These are phyloP conservation scores for Nymphaea thermarum DNA, from an alignment of 164 flowering plant genomes.

Conservation along the genomic window DNA sequence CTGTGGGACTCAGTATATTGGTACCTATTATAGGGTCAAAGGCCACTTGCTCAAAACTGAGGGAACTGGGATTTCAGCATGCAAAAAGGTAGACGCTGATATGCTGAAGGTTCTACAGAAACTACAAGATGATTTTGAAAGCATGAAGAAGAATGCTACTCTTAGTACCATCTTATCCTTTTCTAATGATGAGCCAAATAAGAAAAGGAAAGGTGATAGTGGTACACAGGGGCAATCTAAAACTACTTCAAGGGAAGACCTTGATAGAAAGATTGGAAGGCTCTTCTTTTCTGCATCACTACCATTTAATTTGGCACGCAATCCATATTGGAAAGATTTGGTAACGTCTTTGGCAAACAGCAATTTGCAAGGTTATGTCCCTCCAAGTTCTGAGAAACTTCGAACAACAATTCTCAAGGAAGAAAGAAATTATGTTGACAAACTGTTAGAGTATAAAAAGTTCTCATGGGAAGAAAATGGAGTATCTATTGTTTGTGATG, in stretches of 20 bases:
- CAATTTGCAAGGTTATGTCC: background rate
- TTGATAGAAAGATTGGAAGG: background rate
- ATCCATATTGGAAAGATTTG: background rate
- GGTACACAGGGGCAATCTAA: background rate
- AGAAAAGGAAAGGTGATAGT: background rate
- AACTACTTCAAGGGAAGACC: background rate
- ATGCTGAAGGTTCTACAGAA: background rate
- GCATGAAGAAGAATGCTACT: background rate
- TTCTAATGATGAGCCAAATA: background rate
- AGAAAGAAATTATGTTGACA: background rate
- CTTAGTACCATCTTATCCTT: background rate
- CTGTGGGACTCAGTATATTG: background rate
- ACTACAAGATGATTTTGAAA: background rate
- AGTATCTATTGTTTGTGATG: conserved; percentile 2
- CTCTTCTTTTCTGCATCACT: background rate
- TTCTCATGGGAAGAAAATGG: background rate
- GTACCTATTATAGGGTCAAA: background rate
- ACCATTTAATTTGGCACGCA: background rate
- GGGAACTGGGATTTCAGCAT: background rate
- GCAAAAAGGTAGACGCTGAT: background rate
- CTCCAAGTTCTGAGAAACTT: background rate
- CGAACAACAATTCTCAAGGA: background rate
- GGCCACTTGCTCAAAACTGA: background rate
- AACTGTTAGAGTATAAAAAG: background rate
- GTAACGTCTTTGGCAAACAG: background rate